Conservation (phyloP, 305 asterid species). For the Stenogyne calaminthoides region DNA sequence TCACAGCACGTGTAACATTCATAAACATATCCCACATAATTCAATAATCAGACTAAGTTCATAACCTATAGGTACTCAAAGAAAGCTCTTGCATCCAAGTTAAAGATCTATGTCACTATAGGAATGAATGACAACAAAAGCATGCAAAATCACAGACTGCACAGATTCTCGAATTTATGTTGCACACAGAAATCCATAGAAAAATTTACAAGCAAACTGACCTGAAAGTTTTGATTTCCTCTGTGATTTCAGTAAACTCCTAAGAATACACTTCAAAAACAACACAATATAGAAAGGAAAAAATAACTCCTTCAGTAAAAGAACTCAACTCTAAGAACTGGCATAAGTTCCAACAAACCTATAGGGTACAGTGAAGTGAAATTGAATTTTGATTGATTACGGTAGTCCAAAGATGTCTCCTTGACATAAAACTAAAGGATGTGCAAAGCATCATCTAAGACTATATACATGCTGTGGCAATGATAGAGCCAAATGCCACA, state of each 20-base stretch:
- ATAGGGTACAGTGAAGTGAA: neutral
- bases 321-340: neutral
- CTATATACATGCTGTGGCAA: neutral
- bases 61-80: neutral
- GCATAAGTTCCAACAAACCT: neutral
- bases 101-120: neutral
- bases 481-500: neutral
- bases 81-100: neutral
- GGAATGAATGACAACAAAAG: neutral
- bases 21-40: neutral
- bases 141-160: neutral
- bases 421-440: neutral
- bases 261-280: neutral
- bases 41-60: neutral
- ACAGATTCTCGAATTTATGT: neutral
- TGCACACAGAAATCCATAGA: neutral
- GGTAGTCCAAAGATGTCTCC: neutral
- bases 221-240: neutral
- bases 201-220: neutral
- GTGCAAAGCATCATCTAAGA: neutral
- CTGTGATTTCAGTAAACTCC: neutral
- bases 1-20: neutral
- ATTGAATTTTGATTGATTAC: neutral
- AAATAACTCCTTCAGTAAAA: neutral
- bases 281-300: neutral